Base-by-base conservation (phyloP, 441 rosid species). In the Euphorbia corollata region DNA sequence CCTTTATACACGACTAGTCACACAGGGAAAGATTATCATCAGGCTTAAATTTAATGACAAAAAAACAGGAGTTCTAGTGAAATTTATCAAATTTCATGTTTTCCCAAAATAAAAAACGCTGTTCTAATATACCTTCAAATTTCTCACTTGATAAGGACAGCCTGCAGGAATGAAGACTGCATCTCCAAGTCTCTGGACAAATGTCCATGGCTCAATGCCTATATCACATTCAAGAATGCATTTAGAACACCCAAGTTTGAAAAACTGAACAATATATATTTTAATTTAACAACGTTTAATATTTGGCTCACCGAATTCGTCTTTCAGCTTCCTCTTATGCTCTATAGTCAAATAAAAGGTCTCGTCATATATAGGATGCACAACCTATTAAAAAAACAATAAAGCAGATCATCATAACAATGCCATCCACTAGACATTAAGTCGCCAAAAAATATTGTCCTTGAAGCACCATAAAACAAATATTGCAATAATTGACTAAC, bases 171-270 rank as follows among this genome's bases (percentile, higher is more conserved):
- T 82, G 24, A 92, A 81, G 24, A 92, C 92, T n/a, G 94, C 96
- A 73, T 88, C 98, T 54, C 92, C 96, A 69, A 88, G 86, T 79
- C 83, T 92, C 80, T 92, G 98, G 73, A 82, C 71, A 54, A 90
- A 92, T 16, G 92, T 90, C 98, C 97, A 92, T 20, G 96, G 96
- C 69, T 92, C 97, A 58, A 92, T 84, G 56, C 92, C 97, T 90
- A 66, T 57, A 80, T 47, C 63, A 61, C 20, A 53, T 63, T 16
- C 30, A 38, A 67, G 53, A 13, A 48, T 48, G 19, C 53, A 48
- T 48, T 15, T 15, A 48, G 61, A 59, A 9, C 64, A 59, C 27
- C 5, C 4, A 53, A 22, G 4, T 27, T 27, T 27, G 32, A 27
- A 27, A 27, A 27, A 27, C 32, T 27, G 32, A 4, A 27, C 32